phyloP scores from a whole-genome alignment of 176 grass and related monocot species.

The Microstegium vimineum region DNA sequence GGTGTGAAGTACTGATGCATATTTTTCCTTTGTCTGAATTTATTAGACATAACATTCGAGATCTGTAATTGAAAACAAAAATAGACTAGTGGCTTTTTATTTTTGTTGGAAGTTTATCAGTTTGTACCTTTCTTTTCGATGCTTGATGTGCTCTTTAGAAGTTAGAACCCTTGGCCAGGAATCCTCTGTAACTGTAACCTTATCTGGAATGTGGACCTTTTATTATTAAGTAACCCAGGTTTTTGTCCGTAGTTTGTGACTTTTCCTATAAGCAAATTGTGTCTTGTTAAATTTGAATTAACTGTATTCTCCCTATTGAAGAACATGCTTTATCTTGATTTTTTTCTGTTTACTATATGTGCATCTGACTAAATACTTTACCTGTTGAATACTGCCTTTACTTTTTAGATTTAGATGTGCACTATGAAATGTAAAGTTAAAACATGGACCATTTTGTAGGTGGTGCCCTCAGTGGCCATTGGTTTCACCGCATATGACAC shows the following conservation, averaged over 20 bases:
- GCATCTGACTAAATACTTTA: background rate
- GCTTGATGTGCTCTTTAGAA: background rate
- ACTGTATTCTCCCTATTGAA: background rate
- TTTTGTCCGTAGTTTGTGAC: background rate
- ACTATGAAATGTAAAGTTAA: constrained; percentile 4
- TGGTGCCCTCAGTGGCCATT: constrained; percentile 71
- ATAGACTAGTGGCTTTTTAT: background rate
- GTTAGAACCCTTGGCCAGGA: background rate
- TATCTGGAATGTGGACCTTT: background rate
- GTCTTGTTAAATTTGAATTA: background rate
- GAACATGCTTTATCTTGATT: background rate
- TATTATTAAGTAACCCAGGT: background rate
- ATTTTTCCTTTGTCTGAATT: background rate
- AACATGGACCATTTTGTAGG: constrained; percentile 31
- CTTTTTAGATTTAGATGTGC: background rate
- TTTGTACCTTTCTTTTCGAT: background rate
- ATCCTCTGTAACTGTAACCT: background rate
- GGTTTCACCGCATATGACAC: constrained; percentile 75
- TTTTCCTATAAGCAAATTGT: background rate
- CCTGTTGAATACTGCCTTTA: background rate
- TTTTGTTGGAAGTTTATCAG: background rate
- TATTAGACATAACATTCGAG: background rate
- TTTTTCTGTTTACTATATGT: background rate
- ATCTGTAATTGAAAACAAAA: background rate
- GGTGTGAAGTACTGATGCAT: background rate